A percentile compares a stretch with the other conserved stretches of the same genome.
Conservation (phyloP, 2,329 filamentous ascomycete genomes). For the Neofusicoccum sp. region DNA sequence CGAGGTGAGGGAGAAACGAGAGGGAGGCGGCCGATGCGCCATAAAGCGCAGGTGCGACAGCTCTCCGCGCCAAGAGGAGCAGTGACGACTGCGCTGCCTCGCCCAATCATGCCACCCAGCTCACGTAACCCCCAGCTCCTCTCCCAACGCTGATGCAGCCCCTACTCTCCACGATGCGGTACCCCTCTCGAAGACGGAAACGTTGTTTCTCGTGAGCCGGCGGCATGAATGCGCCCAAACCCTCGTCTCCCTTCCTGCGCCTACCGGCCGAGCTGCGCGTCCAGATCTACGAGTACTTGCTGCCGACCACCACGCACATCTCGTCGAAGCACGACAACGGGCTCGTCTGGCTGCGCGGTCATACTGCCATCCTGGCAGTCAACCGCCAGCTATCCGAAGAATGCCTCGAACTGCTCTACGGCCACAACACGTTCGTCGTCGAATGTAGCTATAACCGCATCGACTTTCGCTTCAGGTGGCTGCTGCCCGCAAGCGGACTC, state of each 20-base stretch:
- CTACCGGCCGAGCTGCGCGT: constrained; percentile 47
- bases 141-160: not conserved
- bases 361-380: constrained; percentile 39
- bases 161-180: not conserved
- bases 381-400: constrained; percentile 46
- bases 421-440: constrained; percentile 46
- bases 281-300: constrained; percentile 41
- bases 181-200: constrained; percentile 10
- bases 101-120: not conserved
- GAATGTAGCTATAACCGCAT: constrained; percentile 46
- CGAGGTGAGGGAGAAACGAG: constrained; percentile 22
- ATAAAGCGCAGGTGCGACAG: constrained; percentile 4
- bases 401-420: constrained; percentile 46
- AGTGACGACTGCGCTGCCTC: constrained; percentile 1
- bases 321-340: constrained; percentile 26
- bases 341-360: constrained; percentile 45
- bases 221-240: not conserved
- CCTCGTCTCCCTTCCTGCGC: constrained; percentile 32
- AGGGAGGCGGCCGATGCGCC: not conserved
- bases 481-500: constrained; percentile 40
- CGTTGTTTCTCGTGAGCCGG: constrained; percentile 19
- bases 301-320: constrained; percentile 39
- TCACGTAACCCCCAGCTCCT: not conserved
- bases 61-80: not conserved
- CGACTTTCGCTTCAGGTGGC: constrained; percentile 45